phyloP scores from a whole-genome alignment of 139 green algal genomes.

The Ettlia oleoabundans region DNA sequence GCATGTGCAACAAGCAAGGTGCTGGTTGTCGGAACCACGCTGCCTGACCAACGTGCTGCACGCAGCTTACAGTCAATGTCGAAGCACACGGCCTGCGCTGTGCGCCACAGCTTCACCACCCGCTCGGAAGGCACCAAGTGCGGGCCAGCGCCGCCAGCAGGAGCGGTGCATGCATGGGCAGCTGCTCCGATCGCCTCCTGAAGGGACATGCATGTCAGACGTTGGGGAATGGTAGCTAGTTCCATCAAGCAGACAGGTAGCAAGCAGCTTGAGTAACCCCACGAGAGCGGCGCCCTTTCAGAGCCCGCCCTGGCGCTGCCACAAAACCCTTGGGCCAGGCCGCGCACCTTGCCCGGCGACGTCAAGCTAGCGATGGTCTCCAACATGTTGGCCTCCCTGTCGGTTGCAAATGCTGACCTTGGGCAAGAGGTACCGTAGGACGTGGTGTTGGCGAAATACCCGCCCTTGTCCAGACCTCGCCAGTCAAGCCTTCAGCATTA shows the following conservation, averaged over 20 bases:
- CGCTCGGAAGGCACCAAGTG: conserved; percentile 18
- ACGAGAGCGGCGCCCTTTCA: no score
- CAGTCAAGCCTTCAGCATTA: no score
- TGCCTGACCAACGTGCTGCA: no score
- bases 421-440: no score
- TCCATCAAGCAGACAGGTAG: neutral
- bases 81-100: conserved; percentile 66
- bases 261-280: no score
- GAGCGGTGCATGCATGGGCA: neutral
- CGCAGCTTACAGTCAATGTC: conserved; percentile 66
- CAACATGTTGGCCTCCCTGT: neutral
- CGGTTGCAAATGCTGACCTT: no score
- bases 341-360: neutral
- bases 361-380: conserved; percentile 8
- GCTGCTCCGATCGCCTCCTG: neutral
- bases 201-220: no score
- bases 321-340: neutral
- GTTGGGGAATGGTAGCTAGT: neutral
- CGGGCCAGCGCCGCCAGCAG: neutral
- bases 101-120: conserved; percentile 52
- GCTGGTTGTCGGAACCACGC: no score
- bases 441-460: no score
- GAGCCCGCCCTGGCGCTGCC: no score
- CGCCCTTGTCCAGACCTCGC: no score
- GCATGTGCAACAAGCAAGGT: neutral